Percentiles rank a stretch among this genome's conserved stretches.
phyloP scores from a whole-genome alignment of 2,329 filamentous ascomycete genomes.

The Botryosphaeria dothidea region DNA sequence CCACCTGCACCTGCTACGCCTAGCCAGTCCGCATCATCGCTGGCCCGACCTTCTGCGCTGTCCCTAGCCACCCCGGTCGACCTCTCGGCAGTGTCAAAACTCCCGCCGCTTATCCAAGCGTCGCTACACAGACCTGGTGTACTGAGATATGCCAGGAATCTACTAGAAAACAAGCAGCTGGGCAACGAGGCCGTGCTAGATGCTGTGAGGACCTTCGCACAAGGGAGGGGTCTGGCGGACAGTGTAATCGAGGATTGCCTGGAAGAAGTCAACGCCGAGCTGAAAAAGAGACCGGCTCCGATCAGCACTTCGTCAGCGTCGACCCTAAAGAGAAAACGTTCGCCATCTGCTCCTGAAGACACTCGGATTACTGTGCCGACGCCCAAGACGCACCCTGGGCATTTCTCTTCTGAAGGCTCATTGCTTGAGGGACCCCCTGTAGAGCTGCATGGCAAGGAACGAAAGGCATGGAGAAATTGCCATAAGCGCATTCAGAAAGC shows the following conservation, averaged over 20 bases:
- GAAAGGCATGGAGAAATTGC: too few relatives aligned
- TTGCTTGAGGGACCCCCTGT: too few relatives aligned
- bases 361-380: neutral
- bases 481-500: too few relatives aligned
- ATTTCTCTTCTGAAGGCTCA: too few relatives aligned
- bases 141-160: neutral
- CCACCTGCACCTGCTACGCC: too few relatives aligned
- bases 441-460: too few relatives aligned
- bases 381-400: neutral
- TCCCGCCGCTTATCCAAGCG: neutral
- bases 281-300: neutral
- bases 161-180: neutral
- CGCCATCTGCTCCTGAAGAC: neutral
- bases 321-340: neutral
- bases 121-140: neutral
- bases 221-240: neutral
- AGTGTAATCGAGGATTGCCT: neutral
- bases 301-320: neutral
- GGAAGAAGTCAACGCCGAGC: neutral
- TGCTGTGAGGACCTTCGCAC: neutral
- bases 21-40: neutral
- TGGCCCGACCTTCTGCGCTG: too few relatives aligned
- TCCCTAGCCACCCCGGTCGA: neutral
- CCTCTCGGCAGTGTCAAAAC: neutral
- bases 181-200: neutral